Evolutionary conservation across 345 rosid species (phyloP).

Genomic region (Hirschfeldia incana): DNA sequence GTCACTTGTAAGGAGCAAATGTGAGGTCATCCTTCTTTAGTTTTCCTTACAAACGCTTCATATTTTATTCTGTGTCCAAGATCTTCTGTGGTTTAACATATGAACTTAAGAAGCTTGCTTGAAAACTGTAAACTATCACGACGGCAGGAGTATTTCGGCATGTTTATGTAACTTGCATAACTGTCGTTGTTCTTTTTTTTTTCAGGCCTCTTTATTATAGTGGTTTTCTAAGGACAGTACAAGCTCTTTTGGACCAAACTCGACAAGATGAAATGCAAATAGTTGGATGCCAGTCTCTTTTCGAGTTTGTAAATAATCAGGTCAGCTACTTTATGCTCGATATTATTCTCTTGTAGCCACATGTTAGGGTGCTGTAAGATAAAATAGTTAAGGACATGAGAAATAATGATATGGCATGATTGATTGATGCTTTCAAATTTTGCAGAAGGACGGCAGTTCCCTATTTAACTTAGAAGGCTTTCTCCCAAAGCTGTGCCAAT

Average conservation of each 20-base stretch:
- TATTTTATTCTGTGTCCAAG: neutral
- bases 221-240: conserved; percentile 77
- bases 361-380: conserved; percentile 5
- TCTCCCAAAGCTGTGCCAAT: conserved; percentile 79
- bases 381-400: neutral
- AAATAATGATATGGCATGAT: neutral
- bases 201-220: conserved; percentile 81
- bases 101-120: conserved; percentile 8
- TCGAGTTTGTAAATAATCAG: conserved; percentile 92
- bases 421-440: conserved; percentile 33
- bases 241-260: conserved; percentile 79
- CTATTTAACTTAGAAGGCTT: conserved; percentile 88
- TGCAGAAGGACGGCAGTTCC: conserved; percentile 85
- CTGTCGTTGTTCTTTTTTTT: conserved; percentile 2
- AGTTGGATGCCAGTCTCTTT: conserved; percentile 83
- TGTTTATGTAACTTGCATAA: conserved; percentile 1
- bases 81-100: conserved; percentile 3
- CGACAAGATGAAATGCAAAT: conserved; percentile 73
- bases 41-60: conserved; percentile 7
- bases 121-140: conserved; percentile 21
- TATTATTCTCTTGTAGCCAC: conserved; percentile 9
- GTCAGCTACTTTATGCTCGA: conserved; percentile 40
- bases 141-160: neutral
- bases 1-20: conserved; percentile 90
- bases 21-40: conserved; percentile 58